Conservation (phyloP, 306 rosid genomes). For the Prunus mongolica region DNA sequence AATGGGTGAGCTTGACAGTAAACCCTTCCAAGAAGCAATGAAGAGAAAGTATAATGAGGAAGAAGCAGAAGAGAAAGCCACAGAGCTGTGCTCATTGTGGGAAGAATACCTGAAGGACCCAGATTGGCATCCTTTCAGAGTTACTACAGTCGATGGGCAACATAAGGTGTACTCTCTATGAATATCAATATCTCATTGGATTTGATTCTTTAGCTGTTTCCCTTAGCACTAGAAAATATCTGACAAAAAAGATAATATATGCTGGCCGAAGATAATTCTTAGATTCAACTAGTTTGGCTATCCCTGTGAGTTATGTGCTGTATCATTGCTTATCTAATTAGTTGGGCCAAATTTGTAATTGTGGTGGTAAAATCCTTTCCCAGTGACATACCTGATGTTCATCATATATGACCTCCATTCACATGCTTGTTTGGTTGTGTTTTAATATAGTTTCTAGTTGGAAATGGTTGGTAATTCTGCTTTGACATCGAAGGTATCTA, state of each 20-base stretch:
- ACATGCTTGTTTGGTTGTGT: neutral
- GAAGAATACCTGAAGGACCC: conserved; percentile 89
- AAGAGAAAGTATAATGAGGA: conserved; percentile 69
- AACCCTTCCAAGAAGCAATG: conserved; percentile 75
- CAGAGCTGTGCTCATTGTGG: conserved; percentile 87
- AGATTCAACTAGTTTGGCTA: neutral
- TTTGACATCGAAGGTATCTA: neutral
- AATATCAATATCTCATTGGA: neutral
- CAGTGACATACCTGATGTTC: neutral
- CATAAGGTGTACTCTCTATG: conserved; percentile 46
- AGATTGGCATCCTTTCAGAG: conserved; percentile 90
- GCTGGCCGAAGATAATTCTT: neutral
- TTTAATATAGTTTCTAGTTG: neutral
- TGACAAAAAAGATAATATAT: neutral
- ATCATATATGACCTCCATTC: neutral
- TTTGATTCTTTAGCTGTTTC: conserved; percentile 8
- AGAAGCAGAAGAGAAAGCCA: conserved; percentile 78
- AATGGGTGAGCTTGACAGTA: conserved; percentile 91
- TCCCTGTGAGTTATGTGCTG: neutral
- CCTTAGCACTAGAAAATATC: conserved; percentile 15
- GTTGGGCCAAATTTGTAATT: neutral
- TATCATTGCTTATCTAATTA: neutral
- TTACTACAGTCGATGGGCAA: conserved; percentile 41
- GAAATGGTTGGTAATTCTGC: neutral
- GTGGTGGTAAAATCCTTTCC: conserved; percentile 2